These are phyloP conservation scores for Diaporthe sp. DNA, from an alignment of 2,329 filamentous ascomycete genomes.

Conservation along the genomic window DNA sequence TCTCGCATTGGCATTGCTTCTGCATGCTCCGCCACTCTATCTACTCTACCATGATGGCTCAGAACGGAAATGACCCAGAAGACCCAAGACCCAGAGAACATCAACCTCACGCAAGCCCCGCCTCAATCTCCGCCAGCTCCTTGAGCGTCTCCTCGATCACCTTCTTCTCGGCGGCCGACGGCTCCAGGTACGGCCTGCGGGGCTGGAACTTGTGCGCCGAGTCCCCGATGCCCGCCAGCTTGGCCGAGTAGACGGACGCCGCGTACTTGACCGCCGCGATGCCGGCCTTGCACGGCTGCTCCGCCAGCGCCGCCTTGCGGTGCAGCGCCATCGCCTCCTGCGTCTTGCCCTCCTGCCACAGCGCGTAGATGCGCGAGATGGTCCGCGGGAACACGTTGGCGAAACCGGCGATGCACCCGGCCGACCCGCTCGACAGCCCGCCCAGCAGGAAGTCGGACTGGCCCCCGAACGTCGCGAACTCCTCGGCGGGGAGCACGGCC, in stretches of 20 bases:
- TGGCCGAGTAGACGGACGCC: conserved; percentile 71
- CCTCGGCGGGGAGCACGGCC: conserved; percentile 61
- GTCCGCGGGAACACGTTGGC: conserved; percentile 73
- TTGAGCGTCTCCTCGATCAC: conserved; percentile 56
- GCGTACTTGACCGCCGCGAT: conserved; percentile 80
- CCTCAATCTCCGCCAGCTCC: conserved; percentile 61
- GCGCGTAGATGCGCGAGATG: conserved; percentile 69
- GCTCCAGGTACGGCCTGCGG: conserved; percentile 71
- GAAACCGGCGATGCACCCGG: conserved; percentile 73
- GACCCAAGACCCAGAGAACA: neutral
- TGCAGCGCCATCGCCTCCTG: conserved; percentile 73
- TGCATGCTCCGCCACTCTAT: conserved; percentile 15
- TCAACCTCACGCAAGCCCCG: conserved; percentile 51
- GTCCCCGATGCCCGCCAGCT: conserved; percentile 69
- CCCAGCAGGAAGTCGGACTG: conserved; percentile 80
- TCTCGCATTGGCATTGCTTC: neutral
- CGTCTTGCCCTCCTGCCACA: conserved; percentile 70
- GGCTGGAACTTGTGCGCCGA: conserved; percentile 71
- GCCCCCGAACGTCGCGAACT: conserved; percentile 79
- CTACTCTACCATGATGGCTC: neutral
- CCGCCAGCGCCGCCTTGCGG: conserved; percentile 73
- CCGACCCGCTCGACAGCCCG: conserved; percentile 69
- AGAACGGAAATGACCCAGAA: too few species aligned
- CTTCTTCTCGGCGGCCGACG: conserved; percentile 59
- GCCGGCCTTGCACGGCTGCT: conserved; percentile 75